These are phyloP conservation scores for Xerocomellus amylosporus DNA, from an alignment of 768 basidiomycete genomes.

Conservation along the genomic window DNA sequence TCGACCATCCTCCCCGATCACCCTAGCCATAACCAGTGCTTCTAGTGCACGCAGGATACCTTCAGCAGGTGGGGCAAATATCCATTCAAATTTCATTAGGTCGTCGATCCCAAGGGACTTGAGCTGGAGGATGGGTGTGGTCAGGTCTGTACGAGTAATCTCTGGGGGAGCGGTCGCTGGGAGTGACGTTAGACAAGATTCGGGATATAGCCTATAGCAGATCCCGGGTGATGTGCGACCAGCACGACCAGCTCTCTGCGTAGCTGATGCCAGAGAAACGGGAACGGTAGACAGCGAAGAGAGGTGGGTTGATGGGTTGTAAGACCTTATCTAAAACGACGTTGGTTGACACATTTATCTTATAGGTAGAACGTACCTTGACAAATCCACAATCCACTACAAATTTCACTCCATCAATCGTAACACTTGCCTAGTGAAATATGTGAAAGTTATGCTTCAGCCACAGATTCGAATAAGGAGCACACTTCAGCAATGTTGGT, in stretches of 20 bases:
- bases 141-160: slow-evolving; percentile 87
- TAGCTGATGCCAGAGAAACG: slow-evolving; percentile 84
- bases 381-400: slow-evolving; percentile 95
- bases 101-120: slow-evolving; percentile 96
- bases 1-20: slow-evolving; percentile 79
- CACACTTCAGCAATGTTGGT: slow-evolving; percentile 94
- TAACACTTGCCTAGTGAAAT: slow-evolving; percentile 76
- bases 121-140: slow-evolving; percentile 87
- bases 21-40: slow-evolving; percentile 72
- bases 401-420: slow-evolving; percentile 92
- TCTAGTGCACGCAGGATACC: slow-evolving; percentile 85
- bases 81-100: slow-evolving; percentile 94
- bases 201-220: slow-evolving; percentile 88
- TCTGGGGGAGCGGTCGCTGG: slow-evolving; percentile 79
- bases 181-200: slow-evolving; percentile 56
- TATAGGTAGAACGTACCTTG: slow-evolving; percentile 55
- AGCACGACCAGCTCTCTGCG: slow-evolving; percentile 91
- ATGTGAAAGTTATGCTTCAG: not conserved
- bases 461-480: not conserved
- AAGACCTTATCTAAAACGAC: slow-evolving; percentile 71
- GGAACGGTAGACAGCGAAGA: slow-evolving; percentile 83
- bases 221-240: slow-evolving; percentile 91
- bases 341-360: not conserved
- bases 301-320: slow-evolving; percentile 82
- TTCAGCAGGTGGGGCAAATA: slow-evolving; percentile 83